Evolutionary conservation across 192 early-diverging fungal genomes (phyloP).

Genomic region (Diversispora epigaea): DNA sequence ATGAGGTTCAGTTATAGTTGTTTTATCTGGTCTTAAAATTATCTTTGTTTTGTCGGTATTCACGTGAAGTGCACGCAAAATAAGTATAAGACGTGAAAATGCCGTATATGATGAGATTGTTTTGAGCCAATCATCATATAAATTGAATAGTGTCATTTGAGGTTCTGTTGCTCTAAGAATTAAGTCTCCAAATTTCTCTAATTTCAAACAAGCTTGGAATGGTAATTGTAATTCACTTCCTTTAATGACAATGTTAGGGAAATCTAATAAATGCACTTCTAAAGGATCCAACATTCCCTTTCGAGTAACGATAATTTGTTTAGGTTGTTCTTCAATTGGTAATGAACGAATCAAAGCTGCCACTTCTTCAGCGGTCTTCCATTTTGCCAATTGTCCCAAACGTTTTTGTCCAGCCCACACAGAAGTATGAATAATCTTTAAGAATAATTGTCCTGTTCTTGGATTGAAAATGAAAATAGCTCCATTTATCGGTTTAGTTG

Average conservation of each 20-base stretch:
- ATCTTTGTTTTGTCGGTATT: conserved; percentile 99
- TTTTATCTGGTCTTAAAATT: conserved; percentile 92
- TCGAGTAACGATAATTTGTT: conserved; percentile 98
- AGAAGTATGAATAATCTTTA: conserved; percentile 99
- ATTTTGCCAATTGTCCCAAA: conserved; percentile 97
- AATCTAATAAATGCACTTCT: conserved; percentile 93
- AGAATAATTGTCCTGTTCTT: conserved; percentile 95
- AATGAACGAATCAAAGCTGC: conserved; percentile 97
- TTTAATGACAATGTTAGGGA: conserved; percentile 99
- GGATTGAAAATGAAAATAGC: conserved; percentile 99
- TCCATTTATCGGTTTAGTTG: conserved; percentile 99
- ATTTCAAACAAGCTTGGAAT: conserved; percentile 96
- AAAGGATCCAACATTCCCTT: conserved; percentile 99
- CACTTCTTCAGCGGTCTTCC: conserved; percentile 99
- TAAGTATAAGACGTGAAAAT: conserved; percentile 95
- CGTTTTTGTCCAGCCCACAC: conserved; percentile 99
- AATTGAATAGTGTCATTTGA: conserved; percentile 86
- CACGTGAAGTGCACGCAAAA: conserved; percentile 94
- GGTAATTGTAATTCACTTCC: conserved; percentile 96
- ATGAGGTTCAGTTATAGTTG: conserved; percentile 88
- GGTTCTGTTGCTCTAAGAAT: conserved; percentile 98
- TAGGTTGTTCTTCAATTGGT: conserved; percentile 99
- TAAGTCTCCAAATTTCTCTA: conserved; percentile 98
- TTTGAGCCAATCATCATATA: conserved; percentile 98
- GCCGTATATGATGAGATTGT: conserved; percentile 96